These are phyloP conservation scores for Murraya koenigii DNA, from an alignment of 345 rosid species.

Conservation along the genomic window DNA sequence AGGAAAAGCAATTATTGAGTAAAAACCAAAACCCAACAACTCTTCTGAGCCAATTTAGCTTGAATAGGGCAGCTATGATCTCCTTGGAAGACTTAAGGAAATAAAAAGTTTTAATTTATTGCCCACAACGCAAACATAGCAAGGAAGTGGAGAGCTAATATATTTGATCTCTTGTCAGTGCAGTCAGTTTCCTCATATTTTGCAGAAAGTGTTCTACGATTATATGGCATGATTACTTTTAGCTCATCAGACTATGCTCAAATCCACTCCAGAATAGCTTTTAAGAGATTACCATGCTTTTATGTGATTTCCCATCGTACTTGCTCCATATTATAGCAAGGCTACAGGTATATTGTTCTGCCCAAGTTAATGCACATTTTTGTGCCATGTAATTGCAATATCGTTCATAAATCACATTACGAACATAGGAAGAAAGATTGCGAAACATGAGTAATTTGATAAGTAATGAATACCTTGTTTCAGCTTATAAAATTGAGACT, in stretches of 20 bases:
- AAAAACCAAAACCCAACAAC: constrained; percentile 3
- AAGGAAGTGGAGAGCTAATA: not conserved
- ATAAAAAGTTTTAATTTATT: not conserved
- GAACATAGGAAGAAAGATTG: not conserved
- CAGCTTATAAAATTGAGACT: not conserved
- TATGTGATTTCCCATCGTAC: not conserved
- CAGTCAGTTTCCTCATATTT: not conserved
- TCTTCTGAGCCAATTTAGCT: constrained; percentile 2
- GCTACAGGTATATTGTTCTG: not conserved
- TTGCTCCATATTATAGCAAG: not conserved
- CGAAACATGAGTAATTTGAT: too few relatives aligned
- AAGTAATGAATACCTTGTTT: not conserved
- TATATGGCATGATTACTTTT: not conserved
- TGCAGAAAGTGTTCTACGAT: not conserved
- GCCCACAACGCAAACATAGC: not conserved
- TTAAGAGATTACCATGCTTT: not conserved
- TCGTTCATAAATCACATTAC: not conserved
- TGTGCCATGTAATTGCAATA: not conserved
- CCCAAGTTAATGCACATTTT: not conserved
- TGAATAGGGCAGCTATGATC: not conserved
- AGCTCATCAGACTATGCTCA: not conserved
- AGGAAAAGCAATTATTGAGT: not conserved
- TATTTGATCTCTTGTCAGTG: not conserved
- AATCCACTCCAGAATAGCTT: not conserved
- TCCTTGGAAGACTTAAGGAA: not conserved